A percentile compares a stretch with the other conserved stretches of the same genome.
Conservation (phyloP, 164 flowering plant species). For the Magnolia changhungtana region DNA sequence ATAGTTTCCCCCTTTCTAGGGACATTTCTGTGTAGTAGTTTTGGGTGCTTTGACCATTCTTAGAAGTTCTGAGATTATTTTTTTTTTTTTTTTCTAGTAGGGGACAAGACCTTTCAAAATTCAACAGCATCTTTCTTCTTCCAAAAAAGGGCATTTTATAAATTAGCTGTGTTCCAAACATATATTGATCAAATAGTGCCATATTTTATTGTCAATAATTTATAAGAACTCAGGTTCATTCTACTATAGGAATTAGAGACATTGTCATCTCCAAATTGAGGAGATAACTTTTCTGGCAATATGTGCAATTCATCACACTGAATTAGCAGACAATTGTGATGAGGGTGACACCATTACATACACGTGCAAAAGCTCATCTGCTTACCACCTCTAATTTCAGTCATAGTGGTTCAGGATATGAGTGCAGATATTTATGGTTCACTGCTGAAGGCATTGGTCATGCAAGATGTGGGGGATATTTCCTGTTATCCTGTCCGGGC, state of each 20-base stretch:
- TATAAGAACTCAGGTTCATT: not conserved
- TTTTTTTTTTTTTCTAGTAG: too few relatives aligned
- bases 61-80: too few relatives aligned
- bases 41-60: too few relatives aligned
- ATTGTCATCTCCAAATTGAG: not conserved
- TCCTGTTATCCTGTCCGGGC: slow-evolving; percentile 72
- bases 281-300: not conserved
- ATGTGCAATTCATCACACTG: not conserved
- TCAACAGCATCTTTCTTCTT: too few relatives aligned
- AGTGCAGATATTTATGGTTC: slow-evolving; percentile 56
- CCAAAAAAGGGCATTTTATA: too few relatives aligned
- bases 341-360: not conserved
- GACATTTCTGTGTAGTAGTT: too few relatives aligned
- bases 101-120: too few relatives aligned
- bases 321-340: not conserved
- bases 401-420: slow-evolving; percentile 49
- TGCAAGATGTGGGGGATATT: slow-evolving; percentile 42
- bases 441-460: slow-evolving; percentile 56
- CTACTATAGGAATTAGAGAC: not conserved
- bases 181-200: too few relatives aligned
- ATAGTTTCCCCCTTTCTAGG: too few relatives aligned
- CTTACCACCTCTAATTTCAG: not conserved
- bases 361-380: not conserved
- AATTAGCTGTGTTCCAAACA: too few relatives aligned
- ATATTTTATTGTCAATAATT: not conserved